These are phyloP conservation scores for Fraxinus velutina DNA, from an alignment of 305 asterid species.

Conservation along the genomic window DNA sequence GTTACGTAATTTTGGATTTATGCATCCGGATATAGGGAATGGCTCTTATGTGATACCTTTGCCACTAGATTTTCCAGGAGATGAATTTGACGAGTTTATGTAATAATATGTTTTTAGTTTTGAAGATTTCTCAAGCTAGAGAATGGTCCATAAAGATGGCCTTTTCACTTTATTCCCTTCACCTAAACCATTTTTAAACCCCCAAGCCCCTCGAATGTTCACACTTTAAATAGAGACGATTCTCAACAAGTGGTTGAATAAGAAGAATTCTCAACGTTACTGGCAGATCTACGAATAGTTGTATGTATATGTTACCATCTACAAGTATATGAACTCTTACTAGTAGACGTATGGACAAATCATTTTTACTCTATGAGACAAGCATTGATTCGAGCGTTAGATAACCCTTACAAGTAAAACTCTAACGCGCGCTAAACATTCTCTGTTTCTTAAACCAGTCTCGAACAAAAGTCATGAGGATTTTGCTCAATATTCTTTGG, in stretches of 20 bases:
- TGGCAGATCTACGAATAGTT: background rate
- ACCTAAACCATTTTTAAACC: background rate
- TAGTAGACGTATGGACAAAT: background rate
- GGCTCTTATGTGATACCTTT: constrained; percentile 39
- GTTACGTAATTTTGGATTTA: constrained; percentile 54
- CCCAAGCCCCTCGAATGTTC: background rate
- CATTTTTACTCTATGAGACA: background rate
- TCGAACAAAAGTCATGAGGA: background rate
- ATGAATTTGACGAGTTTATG: background rate
- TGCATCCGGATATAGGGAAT: constrained; percentile 41
- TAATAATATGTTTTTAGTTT: background rate
- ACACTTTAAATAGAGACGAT: background rate
- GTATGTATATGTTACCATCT: background rate
- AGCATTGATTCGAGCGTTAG: background rate
- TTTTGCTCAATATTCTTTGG: background rate
- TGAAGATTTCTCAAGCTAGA: background rate
- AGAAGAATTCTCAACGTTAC: background rate
- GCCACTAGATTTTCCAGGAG: constrained; percentile 42
- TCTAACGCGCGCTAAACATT: background rate
- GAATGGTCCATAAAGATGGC: background rate
- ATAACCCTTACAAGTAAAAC: background rate
- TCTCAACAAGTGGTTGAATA: background rate
- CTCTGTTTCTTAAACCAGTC: background rate
- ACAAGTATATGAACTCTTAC: background rate
- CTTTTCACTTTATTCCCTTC: background rate